phyloP scores from a whole-genome alignment of 2,329 filamentous ascomycete genomes.

The Clonostachys solani region DNA sequence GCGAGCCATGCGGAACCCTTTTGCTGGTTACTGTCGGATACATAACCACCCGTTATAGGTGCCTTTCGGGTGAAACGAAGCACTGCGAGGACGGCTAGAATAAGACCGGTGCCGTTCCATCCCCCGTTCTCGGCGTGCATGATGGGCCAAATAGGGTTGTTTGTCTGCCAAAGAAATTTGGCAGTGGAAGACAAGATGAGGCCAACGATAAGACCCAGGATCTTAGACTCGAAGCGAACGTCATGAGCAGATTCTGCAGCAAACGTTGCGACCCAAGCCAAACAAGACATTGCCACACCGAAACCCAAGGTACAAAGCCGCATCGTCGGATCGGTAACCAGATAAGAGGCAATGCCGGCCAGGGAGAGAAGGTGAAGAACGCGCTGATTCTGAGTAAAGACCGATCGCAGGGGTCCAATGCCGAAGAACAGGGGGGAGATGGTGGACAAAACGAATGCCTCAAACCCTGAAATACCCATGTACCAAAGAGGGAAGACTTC shows the following conservation, averaged over 20 bases:
- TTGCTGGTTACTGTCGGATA: conserved; percentile 31
- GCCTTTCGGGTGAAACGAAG: conserved; percentile 69
- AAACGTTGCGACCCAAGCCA: conserved; percentile 81
- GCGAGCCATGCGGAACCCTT: conserved; percentile 67
- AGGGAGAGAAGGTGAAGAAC: conserved; percentile 74
- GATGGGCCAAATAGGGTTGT: conserved; percentile 95
- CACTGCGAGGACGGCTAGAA: conserved; percentile 70
- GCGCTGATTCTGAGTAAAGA: conserved; percentile 66
- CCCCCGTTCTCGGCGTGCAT: conserved; percentile 88
- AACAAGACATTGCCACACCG: conserved; percentile 72
- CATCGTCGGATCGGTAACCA: conserved; percentile 64
- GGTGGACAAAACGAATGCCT: conserved; percentile 81
- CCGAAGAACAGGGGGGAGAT: conserved; percentile 76
- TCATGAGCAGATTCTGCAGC: conserved; percentile 73
- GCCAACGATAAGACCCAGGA: conserved; percentile 77
- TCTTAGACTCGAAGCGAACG: conserved; percentile 72
- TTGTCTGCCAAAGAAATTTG: conserved; percentile 91
- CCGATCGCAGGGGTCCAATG: conserved; percentile 62
- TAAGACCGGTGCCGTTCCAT: conserved; percentile 81
- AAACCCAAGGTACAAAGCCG: conserved; percentile 81
- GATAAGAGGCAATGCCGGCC: conserved; percentile 73
- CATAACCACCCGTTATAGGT: conserved; percentile 36
- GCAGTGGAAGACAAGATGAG: conserved; percentile 80
- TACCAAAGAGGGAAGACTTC: conserved; percentile 94
- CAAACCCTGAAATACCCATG: conserved; percentile 98